Conservation (phyloP, 345 rosid species). For the Aquilaria sinensis region DNA sequence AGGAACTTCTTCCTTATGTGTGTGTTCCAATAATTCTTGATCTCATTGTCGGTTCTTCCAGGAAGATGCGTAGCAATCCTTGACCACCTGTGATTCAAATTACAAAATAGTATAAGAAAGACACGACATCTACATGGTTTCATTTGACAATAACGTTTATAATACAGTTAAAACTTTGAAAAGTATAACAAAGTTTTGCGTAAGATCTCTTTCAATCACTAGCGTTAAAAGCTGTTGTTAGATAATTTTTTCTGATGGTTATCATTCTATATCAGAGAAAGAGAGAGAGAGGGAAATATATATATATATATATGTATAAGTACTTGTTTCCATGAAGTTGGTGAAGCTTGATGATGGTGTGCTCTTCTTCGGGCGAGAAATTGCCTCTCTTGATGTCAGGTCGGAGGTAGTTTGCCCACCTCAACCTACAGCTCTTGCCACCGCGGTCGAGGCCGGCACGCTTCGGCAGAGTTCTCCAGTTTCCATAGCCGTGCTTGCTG, state of each 20-base stretch:
- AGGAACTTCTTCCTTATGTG: conserved; percentile 71
- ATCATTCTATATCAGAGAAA: too few species aligned
- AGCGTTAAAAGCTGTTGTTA: too few species aligned
- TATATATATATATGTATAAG: background rate
- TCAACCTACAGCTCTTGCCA: conserved; percentile 84
- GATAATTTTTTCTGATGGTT: too few species aligned
- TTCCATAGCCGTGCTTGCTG: conserved; percentile 45
- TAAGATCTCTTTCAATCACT: too few species aligned
- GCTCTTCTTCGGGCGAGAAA: conserved; percentile 74
- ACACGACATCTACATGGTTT: too few species aligned
- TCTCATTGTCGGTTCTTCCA: conserved; percentile 83
- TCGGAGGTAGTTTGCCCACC: conserved; percentile 90
- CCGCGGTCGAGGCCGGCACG: conserved; percentile 79
- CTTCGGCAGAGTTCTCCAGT: conserved; percentile 71
- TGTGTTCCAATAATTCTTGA: conserved; percentile 89
- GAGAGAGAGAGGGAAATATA: background rate
- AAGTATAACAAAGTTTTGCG: too few species aligned
- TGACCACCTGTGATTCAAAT: conserved; percentile 56
- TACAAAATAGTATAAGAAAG: too few species aligned
- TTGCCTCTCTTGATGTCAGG: conserved; percentile 86
- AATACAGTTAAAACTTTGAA: too few species aligned
- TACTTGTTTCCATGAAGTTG: conserved; percentile 82
- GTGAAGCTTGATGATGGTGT: conserved; percentile 58
- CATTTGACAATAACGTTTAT: too few species aligned
- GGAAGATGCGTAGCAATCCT: conserved; percentile 77